Percentiles rank a stretch among this genome's conserved stretches.
Evolutionary conservation across 352 stramenopile genomes (phyloP).

Genomic region (Phytophthora boehmeriae): DNA sequence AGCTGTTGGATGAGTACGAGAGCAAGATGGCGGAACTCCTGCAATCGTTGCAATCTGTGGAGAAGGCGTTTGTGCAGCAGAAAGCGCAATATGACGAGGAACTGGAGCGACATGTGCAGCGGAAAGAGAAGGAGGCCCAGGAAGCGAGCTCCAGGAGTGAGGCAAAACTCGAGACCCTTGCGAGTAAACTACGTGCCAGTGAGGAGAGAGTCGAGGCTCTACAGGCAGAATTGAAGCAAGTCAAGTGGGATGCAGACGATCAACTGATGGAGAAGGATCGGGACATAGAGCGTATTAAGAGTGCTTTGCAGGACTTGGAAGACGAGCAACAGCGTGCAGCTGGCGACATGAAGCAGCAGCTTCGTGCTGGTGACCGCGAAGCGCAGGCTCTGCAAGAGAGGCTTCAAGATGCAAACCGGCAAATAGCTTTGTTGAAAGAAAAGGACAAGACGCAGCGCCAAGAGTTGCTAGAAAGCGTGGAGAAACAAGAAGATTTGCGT

Average conservation of each 20-base stretch:
- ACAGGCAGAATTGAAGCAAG: constrained; percentile 64
- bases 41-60: constrained; percentile 79
- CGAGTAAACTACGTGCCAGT: constrained; percentile 48
- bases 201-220: constrained; percentile 58
- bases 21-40: constrained; percentile 85
- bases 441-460: constrained; percentile 68
- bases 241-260: constrained; percentile 68
- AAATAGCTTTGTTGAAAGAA: constrained; percentile 60
- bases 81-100: constrained; percentile 81
- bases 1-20: constrained; percentile 86
- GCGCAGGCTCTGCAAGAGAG: constrained; percentile 49
- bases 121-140: constrained; percentile 56
- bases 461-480: constrained; percentile 52
- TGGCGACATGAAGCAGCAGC: constrained; percentile 58
- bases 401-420: constrained; percentile 46
- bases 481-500: constrained; percentile 71
- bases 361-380: constrained; percentile 55
- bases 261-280: constrained; percentile 63
- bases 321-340: constrained; percentile 51
- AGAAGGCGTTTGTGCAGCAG: constrained; percentile 86
- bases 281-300: constrained; percentile 52
- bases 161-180: constrained; percentile 51
- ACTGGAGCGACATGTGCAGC: constrained; percentile 46
- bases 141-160: constrained; percentile 31
- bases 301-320: constrained; percentile 60